Evolutionary conservation across 176 grass and related monocot species (phyloP).

Genomic region (Oryza longistaminata): DNA sequence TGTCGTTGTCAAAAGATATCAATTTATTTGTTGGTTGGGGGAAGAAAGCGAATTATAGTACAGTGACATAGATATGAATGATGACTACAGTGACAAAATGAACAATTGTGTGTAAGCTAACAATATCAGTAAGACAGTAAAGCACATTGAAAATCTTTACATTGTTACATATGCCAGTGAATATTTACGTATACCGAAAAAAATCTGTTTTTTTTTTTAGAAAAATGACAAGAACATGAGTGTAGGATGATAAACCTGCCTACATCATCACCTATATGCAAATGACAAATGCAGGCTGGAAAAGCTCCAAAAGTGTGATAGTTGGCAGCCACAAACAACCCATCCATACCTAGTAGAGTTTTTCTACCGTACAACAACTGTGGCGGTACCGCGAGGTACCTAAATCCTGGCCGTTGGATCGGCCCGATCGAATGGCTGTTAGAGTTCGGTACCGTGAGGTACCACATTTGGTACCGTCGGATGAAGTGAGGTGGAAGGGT

Average conservation of each 20-base stretch:
- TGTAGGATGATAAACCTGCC: neutral
- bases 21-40: neutral
- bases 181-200: neutral
- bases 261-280: neutral
- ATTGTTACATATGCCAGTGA: neutral
- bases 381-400: too few relatives aligned
- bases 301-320: neutral
- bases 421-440: too few relatives aligned
- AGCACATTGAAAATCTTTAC: neutral
- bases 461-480: too few relatives aligned
- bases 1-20: neutral
- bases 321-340: neutral
- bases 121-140: neutral
- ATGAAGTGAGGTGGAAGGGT: too few relatives aligned
- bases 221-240: neutral
- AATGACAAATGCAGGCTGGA: neutral
- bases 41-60: neutral
- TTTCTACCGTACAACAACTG: too few relatives aligned
- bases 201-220: neutral
- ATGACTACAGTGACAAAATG: neutral
- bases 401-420: too few relatives aligned
- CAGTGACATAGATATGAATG: neutral
- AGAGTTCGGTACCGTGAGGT: too few relatives aligned
- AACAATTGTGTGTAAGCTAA: neutral
- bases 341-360: slow-evolving; percentile 7